Percentiles rank a stretch among this genome's conserved stretches.
These are phyloP conservation scores for Leishmania aethiopica DNA, from an alignment of 208 protist genomes.

Conservation along the genomic window DNA sequence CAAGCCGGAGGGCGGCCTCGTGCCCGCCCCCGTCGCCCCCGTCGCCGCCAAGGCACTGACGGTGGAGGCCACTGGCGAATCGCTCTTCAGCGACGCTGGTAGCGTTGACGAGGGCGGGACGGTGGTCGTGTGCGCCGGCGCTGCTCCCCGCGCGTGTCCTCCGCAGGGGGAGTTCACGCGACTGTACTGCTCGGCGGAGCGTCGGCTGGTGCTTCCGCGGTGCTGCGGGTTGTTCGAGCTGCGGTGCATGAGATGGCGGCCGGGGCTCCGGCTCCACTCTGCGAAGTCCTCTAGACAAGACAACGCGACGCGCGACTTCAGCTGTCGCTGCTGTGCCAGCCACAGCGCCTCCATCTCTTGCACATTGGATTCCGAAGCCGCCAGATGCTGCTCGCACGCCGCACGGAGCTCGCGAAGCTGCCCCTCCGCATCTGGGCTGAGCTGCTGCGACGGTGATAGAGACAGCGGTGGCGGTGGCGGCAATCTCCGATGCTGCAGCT, in stretches of 20 bases:
- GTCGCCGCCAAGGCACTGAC: neutral
- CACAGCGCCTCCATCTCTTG: conserved; percentile 22
- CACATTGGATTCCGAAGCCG: neutral
- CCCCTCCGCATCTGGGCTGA: conserved; percentile 19
- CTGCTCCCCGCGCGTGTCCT: neutral
- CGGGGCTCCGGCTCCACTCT: conserved; percentile 14
- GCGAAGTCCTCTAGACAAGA: conserved; percentile 16
- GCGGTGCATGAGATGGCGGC: neutral
- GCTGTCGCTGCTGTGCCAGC: conserved; percentile 19
- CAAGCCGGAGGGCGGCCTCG: too few relatives aligned
- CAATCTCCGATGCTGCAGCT: neutral
- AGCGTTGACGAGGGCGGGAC: neutral
- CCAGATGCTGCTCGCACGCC: conserved; percentile 7
- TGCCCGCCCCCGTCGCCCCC: neutral
- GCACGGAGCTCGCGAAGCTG: conserved; percentile 16
- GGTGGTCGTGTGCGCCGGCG: neutral
- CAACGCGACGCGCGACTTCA: conserved; percentile 7
- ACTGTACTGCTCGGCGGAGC: neutral
- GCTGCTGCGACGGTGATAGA: neutral
- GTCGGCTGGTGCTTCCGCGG: neutral
- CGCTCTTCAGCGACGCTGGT: neutral
- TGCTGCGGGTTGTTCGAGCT: too few relatives aligned
- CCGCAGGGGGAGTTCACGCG: too few relatives aligned
- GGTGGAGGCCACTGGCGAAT: neutral
- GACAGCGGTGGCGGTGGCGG: neutral